Percentiles rank a stretch among this genome's conserved stretches.
Evolutionary conservation across 805 yeast species (phyloP).

Genomic region (Metschnikowia chrysomelidarum): DNA sequence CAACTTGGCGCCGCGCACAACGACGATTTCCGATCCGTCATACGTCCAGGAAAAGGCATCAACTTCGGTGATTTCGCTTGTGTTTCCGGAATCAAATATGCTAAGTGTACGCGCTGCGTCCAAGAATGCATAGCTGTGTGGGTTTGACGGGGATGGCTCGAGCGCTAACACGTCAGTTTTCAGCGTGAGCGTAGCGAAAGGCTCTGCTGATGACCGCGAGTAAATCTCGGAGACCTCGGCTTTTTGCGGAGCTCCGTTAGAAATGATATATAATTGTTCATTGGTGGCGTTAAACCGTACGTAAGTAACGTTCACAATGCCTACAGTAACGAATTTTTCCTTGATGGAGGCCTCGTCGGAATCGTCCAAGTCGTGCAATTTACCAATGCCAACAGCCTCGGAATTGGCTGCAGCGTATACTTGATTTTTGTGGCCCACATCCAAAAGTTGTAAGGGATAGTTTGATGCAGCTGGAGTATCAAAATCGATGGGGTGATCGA

Average conservation of each 20-base stretch:
- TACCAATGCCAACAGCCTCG: constrained; percentile 32
- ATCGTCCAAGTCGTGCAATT: constrained; percentile 30
- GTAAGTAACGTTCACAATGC: constrained; percentile 18
- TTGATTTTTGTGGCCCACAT: constrained; percentile 30
- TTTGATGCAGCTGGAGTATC: constrained; percentile 9
- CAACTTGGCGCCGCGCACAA: constrained; percentile 5
- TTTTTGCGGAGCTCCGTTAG: constrained; percentile 20
- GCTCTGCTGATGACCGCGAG: background rate
- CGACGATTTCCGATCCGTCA: constrained; percentile 7
- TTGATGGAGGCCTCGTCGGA: constrained; percentile 20
- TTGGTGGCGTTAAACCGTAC: constrained; percentile 19
- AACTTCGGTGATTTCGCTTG: background rate
- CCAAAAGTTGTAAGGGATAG: constrained; percentile 30
- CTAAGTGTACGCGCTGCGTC: constrained; percentile 15
- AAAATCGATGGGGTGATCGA: constrained; percentile 30
- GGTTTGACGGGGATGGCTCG: constrained; percentile 20
- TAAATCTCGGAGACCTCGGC: constrained; percentile 15
- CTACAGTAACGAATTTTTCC: constrained; percentile 5
- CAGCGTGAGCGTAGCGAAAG: background rate
- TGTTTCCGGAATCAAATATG: constrained; percentile 11
- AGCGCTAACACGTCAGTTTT: constrained; percentile 16
- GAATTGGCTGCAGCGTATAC: constrained; percentile 41
- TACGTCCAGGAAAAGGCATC: constrained; percentile 12
- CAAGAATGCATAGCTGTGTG: constrained; percentile 17
- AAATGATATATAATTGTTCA: constrained; percentile 26